phyloP scores from a whole-genome alignment of 768 basidiomycete species.

The Dentipellis fragilis region DNA sequence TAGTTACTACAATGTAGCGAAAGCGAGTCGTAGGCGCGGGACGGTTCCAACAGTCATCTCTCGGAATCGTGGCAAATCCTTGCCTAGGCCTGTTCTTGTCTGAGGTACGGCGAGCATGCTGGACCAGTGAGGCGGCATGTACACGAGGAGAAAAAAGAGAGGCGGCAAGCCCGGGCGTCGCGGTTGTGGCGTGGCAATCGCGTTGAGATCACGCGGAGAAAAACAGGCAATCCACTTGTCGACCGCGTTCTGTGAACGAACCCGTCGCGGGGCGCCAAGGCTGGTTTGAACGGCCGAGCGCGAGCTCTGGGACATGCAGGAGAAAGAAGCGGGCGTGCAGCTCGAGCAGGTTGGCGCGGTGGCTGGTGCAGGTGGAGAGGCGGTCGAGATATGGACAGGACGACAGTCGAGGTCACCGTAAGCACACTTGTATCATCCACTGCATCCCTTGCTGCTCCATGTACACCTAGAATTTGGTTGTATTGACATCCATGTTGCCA shows the following conservation, averaged over 20 bases:
- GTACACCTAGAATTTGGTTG: no score
- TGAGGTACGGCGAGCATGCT: background rate
- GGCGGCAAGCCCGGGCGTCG: no score
- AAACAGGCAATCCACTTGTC: background rate
- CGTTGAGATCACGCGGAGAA: background rate
- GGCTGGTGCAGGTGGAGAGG: conserved; percentile 48
- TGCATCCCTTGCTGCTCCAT: no score
- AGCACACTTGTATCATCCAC: background rate
- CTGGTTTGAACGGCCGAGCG: conserved; percentile 40
- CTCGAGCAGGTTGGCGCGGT: conserved; percentile 47
- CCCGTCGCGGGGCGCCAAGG: background rate
- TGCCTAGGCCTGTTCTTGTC: background rate
- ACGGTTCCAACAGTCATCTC: no score
- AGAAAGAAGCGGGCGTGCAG: conserved; percentile 37
- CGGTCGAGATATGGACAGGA: conserved; percentile 68
- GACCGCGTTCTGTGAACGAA: background rate
- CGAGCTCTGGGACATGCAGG: conserved; percentile 54
- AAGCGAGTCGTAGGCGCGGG: no score
- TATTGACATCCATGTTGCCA: no score
- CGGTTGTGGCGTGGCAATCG: no score
- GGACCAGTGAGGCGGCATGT: no score
- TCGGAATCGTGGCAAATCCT: no score
- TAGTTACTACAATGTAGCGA: no score
- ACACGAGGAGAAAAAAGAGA: no score
- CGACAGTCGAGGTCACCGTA: background rate